These are phyloP conservation scores for Croton setiger DNA, from an alignment of 441 rosid genomes.

Conservation along the genomic window DNA sequence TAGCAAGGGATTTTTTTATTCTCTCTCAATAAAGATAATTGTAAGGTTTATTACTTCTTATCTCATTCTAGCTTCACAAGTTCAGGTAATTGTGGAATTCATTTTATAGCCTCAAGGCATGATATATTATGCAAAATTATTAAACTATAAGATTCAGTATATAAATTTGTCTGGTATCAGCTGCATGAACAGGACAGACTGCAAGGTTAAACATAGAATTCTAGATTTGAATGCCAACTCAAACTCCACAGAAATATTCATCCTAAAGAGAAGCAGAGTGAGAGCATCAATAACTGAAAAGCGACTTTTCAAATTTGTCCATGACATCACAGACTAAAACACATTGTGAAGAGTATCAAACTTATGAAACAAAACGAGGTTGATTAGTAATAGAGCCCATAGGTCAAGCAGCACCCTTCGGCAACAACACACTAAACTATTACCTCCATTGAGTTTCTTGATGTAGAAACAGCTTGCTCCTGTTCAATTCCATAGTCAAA, in stretches of 20 bases:
- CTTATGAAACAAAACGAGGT: not conserved
- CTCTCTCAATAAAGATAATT: not conserved
- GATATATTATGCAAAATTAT: not conserved
- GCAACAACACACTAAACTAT: constrained; percentile 18
- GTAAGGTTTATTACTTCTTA: not conserved
- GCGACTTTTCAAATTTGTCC: not conserved
- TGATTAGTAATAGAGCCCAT: not conserved
- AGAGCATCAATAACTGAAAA: not conserved
- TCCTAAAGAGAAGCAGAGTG: not conserved
- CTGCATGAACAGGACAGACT: not conserved
- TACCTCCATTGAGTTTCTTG: constrained; percentile 65
- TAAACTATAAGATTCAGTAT: not conserved
- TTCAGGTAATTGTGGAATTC: not conserved
- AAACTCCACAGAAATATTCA: not conserved
- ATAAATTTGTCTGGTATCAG: not conserved
- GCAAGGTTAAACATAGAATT: not conserved
- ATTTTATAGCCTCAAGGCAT: constrained; percentile 6
- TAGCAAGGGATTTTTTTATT: not conserved
- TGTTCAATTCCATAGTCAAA: constrained; percentile 60
- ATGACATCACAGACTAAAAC: constrained; percentile 6
- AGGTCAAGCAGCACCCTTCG: constrained; percentile 7
- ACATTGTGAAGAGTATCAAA: not conserved
- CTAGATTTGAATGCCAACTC: not conserved
- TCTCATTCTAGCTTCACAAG: not conserved
- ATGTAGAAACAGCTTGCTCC: constrained; percentile 44